These are phyloP conservation scores for Thalassiosira pacifica DNA, from an alignment of 352 stramenopile genomes.

Conservation along the genomic window DNA sequence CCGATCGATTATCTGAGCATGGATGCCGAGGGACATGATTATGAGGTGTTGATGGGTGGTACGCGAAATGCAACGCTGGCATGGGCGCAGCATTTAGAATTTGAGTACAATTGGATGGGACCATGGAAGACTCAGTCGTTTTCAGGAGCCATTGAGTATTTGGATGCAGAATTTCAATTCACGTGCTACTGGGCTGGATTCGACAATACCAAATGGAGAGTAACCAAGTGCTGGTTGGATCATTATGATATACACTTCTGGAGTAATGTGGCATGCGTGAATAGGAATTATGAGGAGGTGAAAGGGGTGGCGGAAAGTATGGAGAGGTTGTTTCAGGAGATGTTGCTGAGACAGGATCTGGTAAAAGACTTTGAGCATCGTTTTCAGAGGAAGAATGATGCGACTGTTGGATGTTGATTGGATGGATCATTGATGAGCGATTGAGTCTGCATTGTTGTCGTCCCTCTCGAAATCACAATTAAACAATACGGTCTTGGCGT, in stretches of 20 bases:
- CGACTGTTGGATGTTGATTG: too few species aligned
- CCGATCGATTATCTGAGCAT: slow-evolving; percentile 58
- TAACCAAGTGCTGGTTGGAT: slow-evolving; percentile 67
- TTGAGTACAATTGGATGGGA: slow-evolving; percentile 46
- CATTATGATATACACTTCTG: slow-evolving; percentile 65
- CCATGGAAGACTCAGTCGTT: slow-evolving; percentile 31
- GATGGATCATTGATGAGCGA: too few species aligned
- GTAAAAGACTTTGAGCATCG: slow-evolving; percentile 20
- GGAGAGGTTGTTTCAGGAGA: slow-evolving; percentile 64
- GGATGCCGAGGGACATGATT: slow-evolving; percentile 62
- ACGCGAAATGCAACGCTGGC: not conserved
- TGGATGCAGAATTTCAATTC: slow-evolving; percentile 46
- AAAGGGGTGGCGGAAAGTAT: slow-evolving; percentile 47
- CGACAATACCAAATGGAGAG: slow-evolving; percentile 63
- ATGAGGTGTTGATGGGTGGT: slow-evolving; percentile 50
- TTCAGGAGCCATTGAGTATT: not conserved
- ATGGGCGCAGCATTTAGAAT: slow-evolving; percentile 43
- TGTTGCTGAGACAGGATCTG: slow-evolving; percentile 17
- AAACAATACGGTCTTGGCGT: too few species aligned
- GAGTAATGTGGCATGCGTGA: slow-evolving; percentile 75
- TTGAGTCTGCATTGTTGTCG: too few species aligned
- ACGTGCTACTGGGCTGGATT: slow-evolving; percentile 74
- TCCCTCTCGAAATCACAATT: too few species aligned
- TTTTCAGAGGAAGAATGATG: too few species aligned
- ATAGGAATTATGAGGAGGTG: slow-evolving; percentile 36